Base-by-base conservation (phyloP, 179 eudicot species). In the Dionaea muscipula region DNA sequence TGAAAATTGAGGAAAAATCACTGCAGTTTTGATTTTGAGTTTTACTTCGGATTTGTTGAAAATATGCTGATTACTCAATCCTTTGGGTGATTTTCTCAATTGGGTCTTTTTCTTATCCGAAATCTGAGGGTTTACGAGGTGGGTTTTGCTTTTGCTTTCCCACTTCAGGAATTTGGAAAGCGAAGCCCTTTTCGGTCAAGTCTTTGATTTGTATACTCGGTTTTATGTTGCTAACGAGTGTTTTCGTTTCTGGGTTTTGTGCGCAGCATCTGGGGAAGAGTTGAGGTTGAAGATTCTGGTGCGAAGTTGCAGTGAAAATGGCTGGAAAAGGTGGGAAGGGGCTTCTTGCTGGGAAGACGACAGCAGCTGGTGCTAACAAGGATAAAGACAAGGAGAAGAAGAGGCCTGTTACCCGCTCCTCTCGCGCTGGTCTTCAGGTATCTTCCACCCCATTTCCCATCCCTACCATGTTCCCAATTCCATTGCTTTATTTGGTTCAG, bases 331-430 rank as follows among this genome's bases (percentile, higher is more conserved):
- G 79, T 10, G 79, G 79, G 49, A 75, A 75, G 40, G 79, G 79
- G 40, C 70, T 81, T 18, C 47, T 81, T 43, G 86, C 80, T 2
- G 81, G 72, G 4, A 81, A 81, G 65, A 78, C 86, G 23, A 76
- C 78, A 14, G 82, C 79, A 15, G 76, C 75, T 0, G 74, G 77
- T 35, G 68, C 55, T 67, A 75, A 76, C 1, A 78, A 81, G 56
- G 81, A 75, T 15, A 81, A 81, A 73, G 81, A 75, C 15, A 81
- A 81, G 75, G 81, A 73, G n/a, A 81, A 81, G 75, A 81, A 81
- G 68, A 68, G 72, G 55, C 83, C 86, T 11, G 46, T 64, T 48
- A 72, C 86, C 36, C 83, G 87, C 26, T 81, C 87, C 15, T 72
- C 84, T 25, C 67, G 79, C 20, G 83, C 79, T 25, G 81, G 83